phyloP scores from a whole-genome alignment of 2,329 filamentous ascomycete genomes.

The Cladophialophora psammophila region DNA sequence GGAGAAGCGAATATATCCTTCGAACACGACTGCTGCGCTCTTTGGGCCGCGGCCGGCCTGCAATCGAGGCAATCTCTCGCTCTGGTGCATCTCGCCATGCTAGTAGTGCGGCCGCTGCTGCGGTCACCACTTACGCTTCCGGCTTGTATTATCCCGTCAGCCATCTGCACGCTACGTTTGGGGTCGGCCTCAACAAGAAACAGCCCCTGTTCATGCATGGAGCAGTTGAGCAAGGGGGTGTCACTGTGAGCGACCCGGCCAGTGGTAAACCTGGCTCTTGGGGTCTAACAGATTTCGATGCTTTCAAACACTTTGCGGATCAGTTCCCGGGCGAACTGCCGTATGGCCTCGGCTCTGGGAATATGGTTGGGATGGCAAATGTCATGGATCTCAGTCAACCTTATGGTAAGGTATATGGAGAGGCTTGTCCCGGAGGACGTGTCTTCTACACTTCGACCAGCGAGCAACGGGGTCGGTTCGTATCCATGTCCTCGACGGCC shows the following conservation, averaged over 20 bases:
- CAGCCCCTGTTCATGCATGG: slow-evolving; percentile 83
- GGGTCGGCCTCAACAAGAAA: slow-evolving; percentile 70
- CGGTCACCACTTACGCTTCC: slow-evolving; percentile 85
- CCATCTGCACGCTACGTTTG: slow-evolving; percentile 79
- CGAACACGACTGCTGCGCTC: slow-evolving; percentile 84
- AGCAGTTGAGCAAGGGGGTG: slow-evolving; percentile 76
- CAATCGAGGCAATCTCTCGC: slow-evolving; percentile 59
- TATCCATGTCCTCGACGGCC: slow-evolving; percentile 69
- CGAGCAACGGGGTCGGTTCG: slow-evolving; percentile 78
- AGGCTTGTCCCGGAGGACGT: slow-evolving; percentile 83
- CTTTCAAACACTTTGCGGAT: slow-evolving; percentile 79
- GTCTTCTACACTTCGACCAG: slow-evolving; percentile 77
- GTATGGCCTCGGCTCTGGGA: slow-evolving; percentile 80
- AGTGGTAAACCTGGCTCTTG: slow-evolving; percentile 78
- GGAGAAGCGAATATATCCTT: slow-evolving; percentile 94
- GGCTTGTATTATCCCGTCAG: slow-evolving; percentile 81
- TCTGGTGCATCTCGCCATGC: slow-evolving; percentile 61
- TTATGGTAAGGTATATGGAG: slow-evolving; percentile 82
- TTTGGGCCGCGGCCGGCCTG: slow-evolving; percentile 79
- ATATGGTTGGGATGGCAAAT: slow-evolving; percentile 78
- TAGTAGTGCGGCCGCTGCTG: slow-evolving; percentile 70
- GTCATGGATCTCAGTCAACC: slow-evolving; percentile 89
- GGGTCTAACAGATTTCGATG: slow-evolving; percentile 78
- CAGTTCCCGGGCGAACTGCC: slow-evolving; percentile 74
- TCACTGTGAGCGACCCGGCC: slow-evolving; percentile 81